A percentile compares a stretch with the other conserved stretches of the same genome.
Evolutionary conservation across 169 alveolate species (phyloP).

Genomic region (Pseudocohnilembus persalinus): DNA sequence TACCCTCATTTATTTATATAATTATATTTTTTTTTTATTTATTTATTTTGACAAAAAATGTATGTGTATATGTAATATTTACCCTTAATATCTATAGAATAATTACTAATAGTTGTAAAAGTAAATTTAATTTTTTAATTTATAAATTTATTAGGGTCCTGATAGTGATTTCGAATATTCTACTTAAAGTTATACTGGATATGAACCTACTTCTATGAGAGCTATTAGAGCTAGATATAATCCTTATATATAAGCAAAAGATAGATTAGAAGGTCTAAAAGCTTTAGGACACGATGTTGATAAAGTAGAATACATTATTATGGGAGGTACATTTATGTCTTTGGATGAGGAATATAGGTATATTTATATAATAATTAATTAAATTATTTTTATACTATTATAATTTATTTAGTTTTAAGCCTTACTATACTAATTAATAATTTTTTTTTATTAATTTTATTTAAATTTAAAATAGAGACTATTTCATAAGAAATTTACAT

Average conservation of each 20-base stretch:
- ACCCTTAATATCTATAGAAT: too few species aligned
- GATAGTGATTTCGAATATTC: constrained; percentile 89
- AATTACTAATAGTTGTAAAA: too few species aligned
- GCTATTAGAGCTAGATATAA: constrained; percentile 89
- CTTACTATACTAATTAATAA: neutral
- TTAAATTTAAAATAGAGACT: constrained; percentile 57
- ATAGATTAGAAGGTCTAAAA: constrained; percentile 81
- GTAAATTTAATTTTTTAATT: neutral
- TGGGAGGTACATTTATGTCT: constrained; percentile 92
- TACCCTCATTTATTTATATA: neutral
- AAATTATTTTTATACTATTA: too few species aligned
- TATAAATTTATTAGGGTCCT: constrained; percentile 67
- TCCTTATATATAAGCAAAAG: constrained; percentile 84
- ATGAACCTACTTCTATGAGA: constrained; percentile 90
- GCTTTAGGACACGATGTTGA: constrained; percentile 88
- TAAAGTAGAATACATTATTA: constrained; percentile 86
- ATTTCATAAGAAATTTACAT: constrained; percentile 85
- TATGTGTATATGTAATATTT: too few species aligned
- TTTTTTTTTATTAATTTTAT: too few species aligned
- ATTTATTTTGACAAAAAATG: too few species aligned
- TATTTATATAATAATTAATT: too few species aligned
- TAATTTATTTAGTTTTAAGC: too few species aligned
- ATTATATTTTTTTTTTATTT: neutral
- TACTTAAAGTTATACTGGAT: constrained; percentile 86
- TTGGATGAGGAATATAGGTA: constrained; percentile 63